Percentiles rank a stretch among this genome's conserved stretches.
Evolutionary conservation across 305 asterid genomes (phyloP).

Genomic region (Rubia peregrina): DNA sequence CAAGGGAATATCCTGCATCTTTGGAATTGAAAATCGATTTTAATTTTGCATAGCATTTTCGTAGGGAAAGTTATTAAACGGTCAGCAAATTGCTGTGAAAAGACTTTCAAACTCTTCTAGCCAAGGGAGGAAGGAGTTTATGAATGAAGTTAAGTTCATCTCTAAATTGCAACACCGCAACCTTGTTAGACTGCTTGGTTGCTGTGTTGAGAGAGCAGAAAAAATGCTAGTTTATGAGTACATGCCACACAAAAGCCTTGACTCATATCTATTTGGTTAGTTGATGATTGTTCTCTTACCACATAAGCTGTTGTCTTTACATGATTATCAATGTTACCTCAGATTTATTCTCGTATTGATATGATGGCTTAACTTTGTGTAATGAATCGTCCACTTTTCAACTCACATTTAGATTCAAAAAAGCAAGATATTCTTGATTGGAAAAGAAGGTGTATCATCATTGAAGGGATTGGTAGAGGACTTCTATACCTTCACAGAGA

Average conservation of each 20-base stretch:
- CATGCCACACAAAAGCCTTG: constrained; percentile 16
- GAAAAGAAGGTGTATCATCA: not conserved
- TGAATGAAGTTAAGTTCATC: constrained; percentile 17
- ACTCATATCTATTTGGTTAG: constrained; percentile 14
- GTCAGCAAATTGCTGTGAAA: constrained; percentile 19
- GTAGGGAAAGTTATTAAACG: constrained; percentile 9
- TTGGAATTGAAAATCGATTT: too few species aligned
- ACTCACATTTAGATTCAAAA: too few species aligned
- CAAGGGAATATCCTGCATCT: too few species aligned
- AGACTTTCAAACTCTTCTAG: constrained; percentile 18
- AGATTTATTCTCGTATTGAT: too few species aligned
- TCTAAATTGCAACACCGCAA: constrained; percentile 19
- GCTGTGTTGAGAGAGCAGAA: constrained; percentile 14
- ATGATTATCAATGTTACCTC: too few species aligned
- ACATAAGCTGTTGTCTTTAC: too few species aligned
- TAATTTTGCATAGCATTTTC: not conserved
- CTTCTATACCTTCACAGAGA: constrained; percentile 22
- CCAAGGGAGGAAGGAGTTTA: constrained; percentile 20
- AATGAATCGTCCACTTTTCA: too few species aligned
- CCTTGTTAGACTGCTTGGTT: constrained; percentile 16
- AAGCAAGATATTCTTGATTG: not conserved
- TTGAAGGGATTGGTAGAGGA: constrained; percentile 20
- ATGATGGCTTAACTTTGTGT: too few species aligned
- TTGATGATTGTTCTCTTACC: too few species aligned
- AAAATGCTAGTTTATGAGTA: constrained; percentile 16